Conservation (phyloP, 2,329 filamentous ascomycete species). For the Gaeumannomyces tritici region DNA sequence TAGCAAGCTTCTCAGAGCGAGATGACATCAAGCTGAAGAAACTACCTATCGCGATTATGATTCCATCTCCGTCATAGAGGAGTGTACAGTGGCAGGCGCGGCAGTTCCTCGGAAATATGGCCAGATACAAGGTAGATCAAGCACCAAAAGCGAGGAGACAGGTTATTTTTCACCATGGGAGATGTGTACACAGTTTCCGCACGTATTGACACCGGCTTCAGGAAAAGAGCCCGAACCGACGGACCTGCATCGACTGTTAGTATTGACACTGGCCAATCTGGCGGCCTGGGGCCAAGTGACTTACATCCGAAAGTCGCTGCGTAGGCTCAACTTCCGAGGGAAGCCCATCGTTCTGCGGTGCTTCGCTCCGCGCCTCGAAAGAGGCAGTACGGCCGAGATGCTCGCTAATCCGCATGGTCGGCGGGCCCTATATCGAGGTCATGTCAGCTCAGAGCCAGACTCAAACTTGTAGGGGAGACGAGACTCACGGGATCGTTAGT, state of each 20-base stretch:
- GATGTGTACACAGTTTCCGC: too few relatives aligned
- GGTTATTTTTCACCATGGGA: too few relatives aligned
- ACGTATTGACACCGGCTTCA: background rate
- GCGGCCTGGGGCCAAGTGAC: slow-evolving; percentile 9
- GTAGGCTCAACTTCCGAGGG: slow-evolving; percentile 53
- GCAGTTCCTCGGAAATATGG: background rate
- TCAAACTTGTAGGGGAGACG: background rate
- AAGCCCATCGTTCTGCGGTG: slow-evolving; percentile 5
- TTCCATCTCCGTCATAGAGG: background rate
- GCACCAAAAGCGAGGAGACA: background rate
- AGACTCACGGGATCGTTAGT: slow-evolving; percentile 50
- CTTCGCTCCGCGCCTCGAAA: slow-evolving; percentile 1
- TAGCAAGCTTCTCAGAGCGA: background rate
- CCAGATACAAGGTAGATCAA: background rate
- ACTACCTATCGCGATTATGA: background rate
- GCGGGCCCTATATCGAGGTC: slow-evolving; percentile 1
- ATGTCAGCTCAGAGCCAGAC: background rate
- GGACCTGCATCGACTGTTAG: slow-evolving; percentile 15
- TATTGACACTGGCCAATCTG: slow-evolving; percentile 19
- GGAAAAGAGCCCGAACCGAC: slow-evolving; percentile 22
- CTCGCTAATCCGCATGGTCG: slow-evolving; percentile 13
- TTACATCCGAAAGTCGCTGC: slow-evolving; percentile 61
- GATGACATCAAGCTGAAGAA: background rate
- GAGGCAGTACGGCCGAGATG: slow-evolving; percentile 10
- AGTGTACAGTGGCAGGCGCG: background rate